These are phyloP conservation scores for Schizosaccharomyces pombe DNA, from an alignment of 805 yeast genomes.

Conservation along the genomic window ASM294v3 CU329670.1:496501-497000, in stretches of 20 bases:
- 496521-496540: background rate
- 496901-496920: conserved; percentile 16
- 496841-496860: conserved; percentile 35
- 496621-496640: conserved; percentile 24
- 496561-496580: background rate
- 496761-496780: conserved; percentile 40
- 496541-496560: background rate
- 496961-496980: conserved; percentile 31
- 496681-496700: conserved; percentile 19
- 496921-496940: conserved; percentile 51
- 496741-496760: conserved; percentile 19
- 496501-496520: background rate
- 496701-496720: conserved; percentile 22
- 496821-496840: conserved; percentile 12
- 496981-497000: background rate
- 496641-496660: conserved; percentile 27
- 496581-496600: conserved; percentile 19
- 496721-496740: conserved; percentile 21
- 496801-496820: conserved; percentile 25
- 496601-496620: conserved; percentile 27
- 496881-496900: background rate
- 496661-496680: conserved; percentile 31
- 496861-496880: conserved; percentile 39
- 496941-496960: conserved; percentile 35
- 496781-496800: conserved; percentile 42